Percentiles rank a stretch among this genome's conserved stretches.
phyloP scores from a whole-genome alignment of 805 yeast genomes.

The Ogataea saltuana region DNA sequence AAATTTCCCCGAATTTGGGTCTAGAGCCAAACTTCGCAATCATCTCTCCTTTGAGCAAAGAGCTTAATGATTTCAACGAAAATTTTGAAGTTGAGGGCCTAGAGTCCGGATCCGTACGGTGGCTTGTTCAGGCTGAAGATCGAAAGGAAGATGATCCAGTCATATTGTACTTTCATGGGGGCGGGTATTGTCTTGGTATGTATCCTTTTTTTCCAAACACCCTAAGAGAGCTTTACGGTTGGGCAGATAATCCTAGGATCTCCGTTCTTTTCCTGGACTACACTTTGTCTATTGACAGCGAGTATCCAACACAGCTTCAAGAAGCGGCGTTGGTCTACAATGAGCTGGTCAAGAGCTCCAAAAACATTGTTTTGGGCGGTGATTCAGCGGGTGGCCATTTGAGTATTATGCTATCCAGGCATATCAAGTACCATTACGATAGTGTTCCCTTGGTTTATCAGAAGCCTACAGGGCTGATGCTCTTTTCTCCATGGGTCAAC shows the following conservation, averaged over 20 bases:
- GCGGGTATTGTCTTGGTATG: slow-evolving; percentile 2
- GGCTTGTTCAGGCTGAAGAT: slow-evolving; percentile 3
- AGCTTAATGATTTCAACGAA: not conserved
- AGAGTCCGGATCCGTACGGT: slow-evolving; percentile 25
- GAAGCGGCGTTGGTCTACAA: not conserved
- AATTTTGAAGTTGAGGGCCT: slow-evolving; percentile 16
- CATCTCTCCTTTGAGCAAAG: not conserved
- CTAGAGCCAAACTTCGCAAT: not conserved
- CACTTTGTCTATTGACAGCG: not conserved
- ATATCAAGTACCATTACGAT: not conserved
- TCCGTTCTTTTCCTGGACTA: slow-evolving; percentile 1
- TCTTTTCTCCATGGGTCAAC: slow-evolving; percentile 13
- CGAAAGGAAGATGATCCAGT: slow-evolving; percentile 3
- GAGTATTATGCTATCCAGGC: not conserved
- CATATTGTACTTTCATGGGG: slow-evolving; percentile 3
- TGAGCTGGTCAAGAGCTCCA: slow-evolving; percentile 1
- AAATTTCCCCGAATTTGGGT: not conserved
- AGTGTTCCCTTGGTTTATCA: not conserved
- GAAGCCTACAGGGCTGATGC: slow-evolving; percentile 5
- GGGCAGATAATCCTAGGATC: slow-evolving; percentile 2
- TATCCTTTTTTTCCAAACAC: not conserved
- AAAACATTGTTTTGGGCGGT: slow-evolving; percentile 5
- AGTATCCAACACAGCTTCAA: slow-evolving; percentile 1
- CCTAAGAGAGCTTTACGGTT: not conserved
- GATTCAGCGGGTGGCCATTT: slow-evolving; percentile 8